Evolutionary conservation across 441 rosid genomes (phyloP), one percentile per base, ranked within the genome.

Genomic region (Euphorbia schlechtendalii): DNA sequence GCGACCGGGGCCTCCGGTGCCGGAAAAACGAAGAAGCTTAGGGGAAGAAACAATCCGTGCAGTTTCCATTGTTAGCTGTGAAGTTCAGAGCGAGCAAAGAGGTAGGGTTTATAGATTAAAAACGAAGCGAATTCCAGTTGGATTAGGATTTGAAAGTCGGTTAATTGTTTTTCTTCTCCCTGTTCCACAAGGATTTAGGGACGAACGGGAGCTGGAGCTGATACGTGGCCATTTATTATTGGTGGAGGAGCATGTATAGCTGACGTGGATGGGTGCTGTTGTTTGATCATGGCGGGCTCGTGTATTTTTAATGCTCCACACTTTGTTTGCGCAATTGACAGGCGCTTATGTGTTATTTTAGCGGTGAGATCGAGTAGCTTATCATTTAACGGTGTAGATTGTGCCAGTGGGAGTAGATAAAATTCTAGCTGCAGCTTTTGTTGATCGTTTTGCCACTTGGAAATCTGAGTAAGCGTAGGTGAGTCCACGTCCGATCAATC

Each of bases 31-130:
- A 46, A 52, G 64, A 55, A 51, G 6, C 34, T 32, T 49, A 8
- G 65, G 67, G 36, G 15, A 49, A 14, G 41, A 49, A 65, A 60
- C 70, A 14, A 68, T 40, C 20, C 72, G 9, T 36, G 52, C 5
- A 18, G 69, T 49, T 61, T 73, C 82, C 82, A 78, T 78, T 25
- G 18, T 14, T 11, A 1, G 36, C 12, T 54, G 4, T 15, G 59
- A 54, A 3, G 58, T 20, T 46, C 28, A 22, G 14, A 32, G 25
- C 55, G 1, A 14, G 56, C 18, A n/a, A 22, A 32, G 52, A 30
- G 24, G 6, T 0, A 10, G 22, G 12, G 32, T 12, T 17, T 45
- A 4, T 12, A 28, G 34, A 32, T 10, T 15, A 24, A n/a, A n/a
- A 36, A 17, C 1, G 54, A 25, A 15, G 38, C 51, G 2, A 46